Evolutionary conservation across 768 basidiomycete genomes (phyloP), one percentile per base, ranked within the genome.

Genomic region (Podaxis sp.): DNA sequence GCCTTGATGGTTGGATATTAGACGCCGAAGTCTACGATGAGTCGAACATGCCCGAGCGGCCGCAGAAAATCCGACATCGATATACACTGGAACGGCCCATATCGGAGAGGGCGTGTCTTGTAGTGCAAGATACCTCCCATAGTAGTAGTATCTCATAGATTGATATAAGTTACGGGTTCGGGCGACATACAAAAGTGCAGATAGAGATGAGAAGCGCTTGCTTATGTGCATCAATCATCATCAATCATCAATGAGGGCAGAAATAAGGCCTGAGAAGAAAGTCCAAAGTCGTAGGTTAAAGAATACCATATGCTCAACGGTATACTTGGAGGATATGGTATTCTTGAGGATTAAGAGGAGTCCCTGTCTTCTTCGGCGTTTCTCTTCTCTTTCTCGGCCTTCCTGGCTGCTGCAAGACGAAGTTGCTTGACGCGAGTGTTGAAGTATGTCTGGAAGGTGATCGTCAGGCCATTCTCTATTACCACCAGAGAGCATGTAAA

Each of bases 361-460:
- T 25, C 25, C 25, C 25, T 3, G 25, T 25, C 25, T 25, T 25
- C 25, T 25, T 25, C 27, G 27, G 27, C 27, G 27, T 27, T 58
- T 62, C 75, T 69, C 62, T 74, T 74, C 61, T 77, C 74, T 44
- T 76, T 73, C 67, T 84, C 63, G 25, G 61, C 81, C 67, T 84
- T 85, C 66, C 77, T 82, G 54, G 77, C 73, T 5, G 79, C 81
- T 36, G 82, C 83, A 42, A 86, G 72, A 18, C 78, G 81, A 59
- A 85, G 64, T 67, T 81, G 81, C 76, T 93, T 92, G 60, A 87
- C 76, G 62, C 85, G 84, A 63, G 85, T 80, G 70, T 90, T 93
- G 76, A 90, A 87, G 70, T 85, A 80, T 3, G 88, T 90, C 88
- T 89, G 62, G 28, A 7, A 44, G 38, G 62, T 51, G 58, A 52